phyloP scores from a whole-genome alignment of 1,284 basidiomycete genomes.

The Papiliotrema nemorosa region DNA sequence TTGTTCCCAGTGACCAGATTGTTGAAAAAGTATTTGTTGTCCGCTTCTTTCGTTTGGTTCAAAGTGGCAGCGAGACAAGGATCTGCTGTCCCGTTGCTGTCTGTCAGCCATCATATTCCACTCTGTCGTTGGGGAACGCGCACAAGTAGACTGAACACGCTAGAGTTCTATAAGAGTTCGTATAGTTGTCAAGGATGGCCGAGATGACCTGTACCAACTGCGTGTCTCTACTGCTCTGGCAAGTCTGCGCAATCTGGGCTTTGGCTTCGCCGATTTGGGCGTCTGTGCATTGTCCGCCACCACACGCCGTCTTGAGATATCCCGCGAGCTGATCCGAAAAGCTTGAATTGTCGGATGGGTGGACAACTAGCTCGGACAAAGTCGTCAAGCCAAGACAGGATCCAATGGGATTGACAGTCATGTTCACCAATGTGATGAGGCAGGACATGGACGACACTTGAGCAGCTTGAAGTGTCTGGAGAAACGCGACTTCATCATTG shows the following conservation, averaged over 20 bases:
- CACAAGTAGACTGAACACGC: constrained; percentile 36
- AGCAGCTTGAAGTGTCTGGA: constrained; percentile 33
- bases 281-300: constrained; percentile 13
- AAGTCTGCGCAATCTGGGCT: constrained; percentile 16
- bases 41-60: constrained; percentile 19
- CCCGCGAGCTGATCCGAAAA: constrained; percentile 27
- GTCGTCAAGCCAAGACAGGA: constrained; percentile 26
- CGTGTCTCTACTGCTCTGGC: constrained; percentile 11
- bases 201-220: constrained; percentile 18
- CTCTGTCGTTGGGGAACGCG: constrained; percentile 5
- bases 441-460: constrained; percentile 36
- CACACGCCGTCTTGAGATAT: constrained; percentile 26
- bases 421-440: constrained; percentile 38
- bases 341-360: constrained; percentile 9
- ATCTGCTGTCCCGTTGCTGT: constrained; percentile 32
- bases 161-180: constrained; percentile 30
- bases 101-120: background rate
- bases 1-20: constrained; percentile 24
- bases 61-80: constrained; percentile 25
- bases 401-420: constrained; percentile 31
- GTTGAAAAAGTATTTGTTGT: constrained; percentile 32
- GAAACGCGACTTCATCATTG: constrained; percentile 21
- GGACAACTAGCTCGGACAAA: constrained; percentile 21
- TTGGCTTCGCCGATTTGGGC: constrained; percentile 19
- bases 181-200: constrained; percentile 28